Conservation (phyloP, 1,139 yeast genomes). For the Debaryomyces udenii region DNA sequence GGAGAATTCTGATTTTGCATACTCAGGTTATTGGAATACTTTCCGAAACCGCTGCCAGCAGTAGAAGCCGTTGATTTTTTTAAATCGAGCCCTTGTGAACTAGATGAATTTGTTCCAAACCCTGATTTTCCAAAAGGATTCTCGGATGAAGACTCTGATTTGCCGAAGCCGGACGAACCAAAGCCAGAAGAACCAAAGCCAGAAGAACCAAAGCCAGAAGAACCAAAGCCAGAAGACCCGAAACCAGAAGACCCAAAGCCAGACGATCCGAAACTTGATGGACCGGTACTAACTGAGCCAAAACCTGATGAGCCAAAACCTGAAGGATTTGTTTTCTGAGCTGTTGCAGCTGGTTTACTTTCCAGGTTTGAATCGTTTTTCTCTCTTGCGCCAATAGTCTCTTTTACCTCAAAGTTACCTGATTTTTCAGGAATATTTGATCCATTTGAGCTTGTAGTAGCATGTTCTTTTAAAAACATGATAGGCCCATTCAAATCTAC, state of each 20-base stretch:
- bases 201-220: constrained; percentile 10
- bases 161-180: constrained; percentile 19
- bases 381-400: too few relatives aligned
- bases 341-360: too few relatives aligned
- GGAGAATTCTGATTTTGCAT: constrained; percentile 4
- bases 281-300: constrained; percentile 17
- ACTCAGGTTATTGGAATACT: constrained; percentile 3
- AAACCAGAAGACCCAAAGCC: constrained; percentile 6
- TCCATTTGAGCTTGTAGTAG: background rate
- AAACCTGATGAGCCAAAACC: constrained; percentile 8
- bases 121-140: constrained; percentile 1
- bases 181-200: constrained; percentile 16
- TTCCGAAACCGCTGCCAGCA: constrained; percentile 9
- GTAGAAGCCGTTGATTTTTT: background rate
- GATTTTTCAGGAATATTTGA: too few relatives aligned
- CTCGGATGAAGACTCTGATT: constrained; percentile 16
- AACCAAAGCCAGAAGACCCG: constrained; percentile 19
- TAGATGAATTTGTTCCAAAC: background rate
- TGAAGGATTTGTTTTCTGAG: background rate
- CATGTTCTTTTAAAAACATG: constrained; percentile 1
- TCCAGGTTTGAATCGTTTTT: too few relatives aligned
- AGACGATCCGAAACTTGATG: constrained; percentile 15
- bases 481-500: constrained; percentile 26
- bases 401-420: too few relatives aligned
- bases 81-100: background rate